Conservation (phyloP, 129 eudicot genomes). For the Ambrosia artemisiifolia region DNA sequence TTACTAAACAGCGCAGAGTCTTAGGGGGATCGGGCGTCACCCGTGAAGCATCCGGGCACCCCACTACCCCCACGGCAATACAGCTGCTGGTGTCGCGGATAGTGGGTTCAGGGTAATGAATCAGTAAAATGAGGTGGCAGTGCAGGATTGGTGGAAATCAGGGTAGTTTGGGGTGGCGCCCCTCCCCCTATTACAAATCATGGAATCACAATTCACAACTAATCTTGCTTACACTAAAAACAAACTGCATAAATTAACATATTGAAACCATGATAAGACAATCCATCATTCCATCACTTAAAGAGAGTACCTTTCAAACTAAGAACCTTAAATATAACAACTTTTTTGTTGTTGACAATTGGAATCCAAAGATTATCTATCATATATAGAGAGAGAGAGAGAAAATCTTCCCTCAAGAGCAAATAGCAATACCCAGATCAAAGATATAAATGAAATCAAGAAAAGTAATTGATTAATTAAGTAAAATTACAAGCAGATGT, state of each 20-base stretch:
- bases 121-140: no score
- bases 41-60: no score
- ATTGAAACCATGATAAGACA: no score
- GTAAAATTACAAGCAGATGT: background rate
- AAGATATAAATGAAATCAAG: background rate
- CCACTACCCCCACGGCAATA: no score
- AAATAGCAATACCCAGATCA: conserved; percentile 2
- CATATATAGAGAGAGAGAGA: background rate
- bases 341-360: background rate
- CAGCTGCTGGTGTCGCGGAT: no score
- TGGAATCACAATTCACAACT: background rate
- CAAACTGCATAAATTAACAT: no score
- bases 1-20: background rate
- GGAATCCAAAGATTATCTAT: background rate
- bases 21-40: background rate
- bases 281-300: no score
- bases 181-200: background rate
- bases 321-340: background rate
- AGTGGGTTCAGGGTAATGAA: no score
- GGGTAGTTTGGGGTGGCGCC: no score
- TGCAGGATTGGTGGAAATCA: no score
- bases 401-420: no score
- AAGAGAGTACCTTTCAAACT: no score
- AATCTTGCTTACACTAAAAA: background rate
- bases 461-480: background rate